Evolutionary conservation across 345 rosid species (phyloP), one percentile per base, ranked within the genome.

Genomic region (Aethionema arabicum): DNA sequence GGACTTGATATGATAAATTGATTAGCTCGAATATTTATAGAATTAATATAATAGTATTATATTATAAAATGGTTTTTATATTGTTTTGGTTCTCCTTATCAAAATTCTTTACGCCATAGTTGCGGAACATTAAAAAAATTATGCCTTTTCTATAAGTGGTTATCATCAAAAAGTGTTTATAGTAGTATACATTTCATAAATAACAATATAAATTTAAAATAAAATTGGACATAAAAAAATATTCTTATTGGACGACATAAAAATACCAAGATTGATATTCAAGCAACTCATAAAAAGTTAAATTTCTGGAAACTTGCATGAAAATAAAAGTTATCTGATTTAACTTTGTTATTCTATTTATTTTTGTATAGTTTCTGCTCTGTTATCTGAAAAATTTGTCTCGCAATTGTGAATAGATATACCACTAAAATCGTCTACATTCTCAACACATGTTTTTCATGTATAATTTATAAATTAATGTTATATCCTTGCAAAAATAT

Each of bases 111-210:
- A 54, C 74, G 68, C 68, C 68, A 61, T 61, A 54, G 63, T 69
- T 54, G 63, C 45, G 73, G 73, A 69, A 61, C 63, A 70, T 69
- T 59, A 46, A 30, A 48, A 30, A 48, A 35, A 49, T 13, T 56
- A 63, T 70, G 69, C 74, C 74, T 61, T 41, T 56, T 70, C 40
- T 31, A 49, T 48, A 56, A 70, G 64, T 70, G 65, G 74, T 63
- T 70, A 70, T 70, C 74, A 70, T 70, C 55, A 56, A 29, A 63
- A 70, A 70, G 68, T 63, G 53, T 56, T 47, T 69, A 46, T 61
- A 44, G 50, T 61, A 45, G 50, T 61, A 45, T 37, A 46, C 32
- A 56, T 40, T 55, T 63, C 47, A 56, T 63, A 63, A 41, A 49
- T 46, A 62, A 40, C 44, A 35, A 31, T 48, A 47, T 30, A 47